Evolutionary conservation across 2,329 filamentous ascomycete genomes (phyloP), one percentile per base, ranked within the genome.

Genomic region (Pseudogymnoascus sp.): DNA sequence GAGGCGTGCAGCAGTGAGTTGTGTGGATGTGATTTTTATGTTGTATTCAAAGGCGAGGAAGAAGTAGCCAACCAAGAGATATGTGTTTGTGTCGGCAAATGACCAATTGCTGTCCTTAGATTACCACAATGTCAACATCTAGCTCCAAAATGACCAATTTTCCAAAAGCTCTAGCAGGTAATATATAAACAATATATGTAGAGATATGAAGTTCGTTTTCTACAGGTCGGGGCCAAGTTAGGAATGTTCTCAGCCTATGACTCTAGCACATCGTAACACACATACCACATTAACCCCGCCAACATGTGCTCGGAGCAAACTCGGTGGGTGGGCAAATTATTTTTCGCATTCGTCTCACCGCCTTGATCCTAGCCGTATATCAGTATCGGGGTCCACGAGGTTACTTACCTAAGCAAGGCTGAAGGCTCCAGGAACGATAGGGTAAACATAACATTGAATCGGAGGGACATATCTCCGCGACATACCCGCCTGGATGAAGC

Each of bases 301-400:
- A 33, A 57, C 50, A 57, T 57, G 50, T 57, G 50, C 17, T 57
- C 50, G 50, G 50, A 57, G 50, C 50, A 57, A 57, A 57, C 17
- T 57, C 50, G 50, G 50, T 8, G 50, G n/a, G n/a, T 33, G 50
- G 50, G 50, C 50, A 57, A 57, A 57, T 57, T 57, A 28, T 57
- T 57, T 57, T 57, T 57, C 50, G 50, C 26, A 57, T 57, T 57
- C 50, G 50, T 57, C 50, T 57, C 50, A 57, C 50, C 50, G 50
- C 50, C 50, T 57, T 33, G 17, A 33, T 21, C 10, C 33, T 57
- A 19, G 28, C n/a, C 50, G 28, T 33, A 57, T 15, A 57, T 53
- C 47, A 26, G 47, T 4, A 23, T 57, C 50, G 50, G 50, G 47
- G 50, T 19, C 11, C 26, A 33, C 28, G 8, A 3, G 10, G 17